Evolutionary conservation across 2,329 filamentous ascomycete genomes (phyloP).

Genomic region (Lecanoromycetidae sp.): DNA sequence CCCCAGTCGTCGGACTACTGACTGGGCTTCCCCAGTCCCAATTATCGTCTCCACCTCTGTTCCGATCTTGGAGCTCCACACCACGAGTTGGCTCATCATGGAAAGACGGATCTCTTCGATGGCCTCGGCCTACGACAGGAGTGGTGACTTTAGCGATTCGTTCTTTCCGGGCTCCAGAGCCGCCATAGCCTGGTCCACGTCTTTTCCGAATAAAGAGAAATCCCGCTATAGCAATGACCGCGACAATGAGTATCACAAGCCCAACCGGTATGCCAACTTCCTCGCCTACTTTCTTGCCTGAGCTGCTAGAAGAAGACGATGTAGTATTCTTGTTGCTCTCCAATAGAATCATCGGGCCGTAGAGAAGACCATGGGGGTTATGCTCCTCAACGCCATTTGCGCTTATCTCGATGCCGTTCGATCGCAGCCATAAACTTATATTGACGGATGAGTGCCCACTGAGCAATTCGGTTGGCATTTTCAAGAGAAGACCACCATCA

Average conservation of each 20-base stretch:
- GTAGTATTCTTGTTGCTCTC: not conserved
- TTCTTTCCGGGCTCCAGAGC: conserved; percentile 26
- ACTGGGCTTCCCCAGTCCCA: conserved; percentile 15
- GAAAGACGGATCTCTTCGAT: conserved; percentile 15
- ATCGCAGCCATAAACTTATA: conserved; percentile 9
- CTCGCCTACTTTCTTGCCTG: conserved; percentile 27
- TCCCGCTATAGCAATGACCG: conserved; percentile 28
- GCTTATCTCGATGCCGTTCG: not conserved
- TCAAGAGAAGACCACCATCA: conserved; percentile 29
- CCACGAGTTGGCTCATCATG: conserved; percentile 14
- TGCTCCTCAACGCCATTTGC: too few relatives aligned
- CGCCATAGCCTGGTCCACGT: conserved; percentile 21
- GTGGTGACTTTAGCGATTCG: conserved; percentile 19
- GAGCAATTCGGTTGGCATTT: conserved; percentile 22
- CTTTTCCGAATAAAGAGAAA: conserved; percentile 33
- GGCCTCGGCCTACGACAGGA: conserved; percentile 25
- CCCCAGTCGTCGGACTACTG: conserved; percentile 23
- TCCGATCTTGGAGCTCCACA: conserved; percentile 17
- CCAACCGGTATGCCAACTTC: conserved; percentile 32
- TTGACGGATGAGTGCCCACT: conserved; percentile 1
- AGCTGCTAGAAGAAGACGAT: conserved; percentile 10
- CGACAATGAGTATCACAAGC: conserved; percentile 27
- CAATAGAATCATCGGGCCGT: not conserved
- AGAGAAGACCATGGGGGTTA: too few relatives aligned
- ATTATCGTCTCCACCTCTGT: conserved; percentile 15